phyloP scores from a whole-genome alignment of 2,329 filamentous ascomycete species.

The Fusarium sp. region DNA sequence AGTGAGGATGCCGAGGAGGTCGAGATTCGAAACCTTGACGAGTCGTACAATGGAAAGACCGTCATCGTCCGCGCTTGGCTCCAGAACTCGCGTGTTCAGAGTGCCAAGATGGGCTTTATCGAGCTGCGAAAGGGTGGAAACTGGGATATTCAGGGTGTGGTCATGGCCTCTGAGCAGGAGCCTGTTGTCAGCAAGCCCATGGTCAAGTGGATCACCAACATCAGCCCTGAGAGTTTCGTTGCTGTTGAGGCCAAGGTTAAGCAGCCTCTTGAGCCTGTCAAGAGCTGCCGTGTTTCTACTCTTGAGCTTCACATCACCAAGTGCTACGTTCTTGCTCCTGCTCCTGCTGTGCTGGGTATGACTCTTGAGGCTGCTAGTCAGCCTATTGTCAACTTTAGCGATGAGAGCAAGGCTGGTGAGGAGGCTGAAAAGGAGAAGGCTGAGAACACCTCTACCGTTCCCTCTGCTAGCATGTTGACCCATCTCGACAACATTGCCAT shows the following conservation, averaged over 20 bases:
- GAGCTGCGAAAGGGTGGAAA: conserved; percentile 82
- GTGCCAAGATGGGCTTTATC: conserved; percentile 91
- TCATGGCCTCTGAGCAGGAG: conserved; percentile 75
- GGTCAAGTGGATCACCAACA: conserved; percentile 87
- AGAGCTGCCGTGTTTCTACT: conserved; percentile 82
- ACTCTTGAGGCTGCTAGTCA: conserved; percentile 67
- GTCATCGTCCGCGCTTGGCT: conserved; percentile 84
- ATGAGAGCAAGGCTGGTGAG: conserved; percentile 62
- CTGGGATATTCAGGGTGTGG: conserved; percentile 85
- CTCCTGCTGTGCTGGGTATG: conserved; percentile 68
- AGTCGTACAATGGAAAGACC: conserved; percentile 74
- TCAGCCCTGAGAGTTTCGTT: conserved; percentile 85
- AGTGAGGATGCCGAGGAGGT: conserved; percentile 68
- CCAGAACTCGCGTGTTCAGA: conserved; percentile 88
- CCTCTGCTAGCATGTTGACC: conserved; percentile 84
- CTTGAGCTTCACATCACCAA: conserved; percentile 91
- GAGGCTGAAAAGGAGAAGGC: conserved; percentile 60
- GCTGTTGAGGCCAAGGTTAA: conserved; percentile 83
- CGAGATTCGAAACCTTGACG: conserved; percentile 72
- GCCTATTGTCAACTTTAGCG: conserved; percentile 68
- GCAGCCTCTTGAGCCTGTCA: conserved; percentile 87
- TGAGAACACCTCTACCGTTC: conserved; percentile 56
- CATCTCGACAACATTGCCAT: conserved; percentile 92
- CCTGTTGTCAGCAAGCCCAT: conserved; percentile 60
- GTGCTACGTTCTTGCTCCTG: conserved; percentile 79